Percentiles rank a stretch among this genome's conserved stretches.
phyloP scores from a whole-genome alignment of 352 stramenopile genomes.

The Halophytophthora batemanensis region DNA sequence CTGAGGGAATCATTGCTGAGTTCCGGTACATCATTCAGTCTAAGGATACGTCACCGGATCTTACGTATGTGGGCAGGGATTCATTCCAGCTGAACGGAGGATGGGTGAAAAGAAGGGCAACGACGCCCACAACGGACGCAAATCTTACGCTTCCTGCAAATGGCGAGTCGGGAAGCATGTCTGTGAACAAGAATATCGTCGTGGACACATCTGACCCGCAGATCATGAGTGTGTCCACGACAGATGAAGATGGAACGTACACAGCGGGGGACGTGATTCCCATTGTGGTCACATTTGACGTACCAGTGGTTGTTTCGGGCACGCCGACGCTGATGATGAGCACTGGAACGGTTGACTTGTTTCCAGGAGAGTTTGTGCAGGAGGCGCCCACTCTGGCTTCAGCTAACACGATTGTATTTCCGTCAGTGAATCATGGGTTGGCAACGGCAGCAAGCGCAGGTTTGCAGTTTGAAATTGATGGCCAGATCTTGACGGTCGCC shows the following conservation, averaged over 20 bases:
- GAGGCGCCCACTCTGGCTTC: constrained; percentile 24
- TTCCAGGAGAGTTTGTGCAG: constrained; percentile 46
- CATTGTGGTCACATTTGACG: constrained; percentile 55
- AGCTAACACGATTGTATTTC: constrained; percentile 48
- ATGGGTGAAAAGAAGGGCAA: constrained; percentile 52
- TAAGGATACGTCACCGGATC: constrained; percentile 63
- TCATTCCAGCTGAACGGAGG: constrained; percentile 56
- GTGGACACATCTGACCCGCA: constrained; percentile 61
- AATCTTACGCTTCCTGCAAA: constrained; percentile 49
- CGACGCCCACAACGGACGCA: constrained; percentile 44
- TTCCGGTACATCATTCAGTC: constrained; percentile 76
- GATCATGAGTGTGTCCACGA: constrained; percentile 36
- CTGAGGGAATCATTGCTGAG: constrained; percentile 38
- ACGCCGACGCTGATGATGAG: constrained; percentile 38
- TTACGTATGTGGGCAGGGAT: constrained; percentile 53
- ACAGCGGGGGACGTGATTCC: constrained; percentile 60
- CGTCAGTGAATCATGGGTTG: constrained; percentile 41
- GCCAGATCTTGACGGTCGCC: constrained; percentile 49
- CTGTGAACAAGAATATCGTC: constrained; percentile 68
- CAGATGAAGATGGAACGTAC: constrained; percentile 38
- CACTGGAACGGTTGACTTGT: constrained; percentile 55
- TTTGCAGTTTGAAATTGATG: constrained; percentile 53
- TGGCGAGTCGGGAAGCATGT: constrained; percentile 56
- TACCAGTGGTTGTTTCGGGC: constrained; percentile 54
- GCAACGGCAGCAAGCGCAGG: constrained; percentile 34